These are phyloP conservation scores for Tanacetum coccineum DNA, from an alignment of 129 eudicot species.

Conservation along the genomic window DNA sequence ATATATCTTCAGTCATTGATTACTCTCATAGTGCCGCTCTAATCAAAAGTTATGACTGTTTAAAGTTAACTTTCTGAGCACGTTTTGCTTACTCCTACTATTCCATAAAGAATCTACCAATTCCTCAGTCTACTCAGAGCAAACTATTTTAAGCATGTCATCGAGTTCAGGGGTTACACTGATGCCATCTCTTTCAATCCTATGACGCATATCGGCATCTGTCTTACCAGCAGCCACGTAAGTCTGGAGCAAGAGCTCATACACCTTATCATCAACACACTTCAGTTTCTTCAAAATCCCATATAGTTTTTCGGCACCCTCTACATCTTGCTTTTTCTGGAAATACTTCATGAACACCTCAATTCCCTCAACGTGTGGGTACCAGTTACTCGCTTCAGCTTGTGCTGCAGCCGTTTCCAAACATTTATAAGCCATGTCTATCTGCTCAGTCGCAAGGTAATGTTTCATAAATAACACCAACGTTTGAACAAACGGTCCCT, in stretches of 20 bases:
- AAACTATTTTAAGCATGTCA: slow-evolving; percentile 46
- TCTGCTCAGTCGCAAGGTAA: slow-evolving; percentile 30
- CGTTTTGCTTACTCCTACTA: too few relatives aligned
- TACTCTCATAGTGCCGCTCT: too few relatives aligned
- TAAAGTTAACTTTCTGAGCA: too few relatives aligned
- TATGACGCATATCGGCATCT: slow-evolving; percentile 34
- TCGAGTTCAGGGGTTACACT: slow-evolving; percentile 41
- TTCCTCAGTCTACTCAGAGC: slow-evolving; percentile 22
- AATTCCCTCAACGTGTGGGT: slow-evolving; percentile 26
- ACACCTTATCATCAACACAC: slow-evolving; percentile 42
- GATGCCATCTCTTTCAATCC: slow-evolving; percentile 53
- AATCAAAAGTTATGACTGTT: too few relatives aligned
- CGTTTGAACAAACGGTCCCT: slow-evolving; percentile 30
- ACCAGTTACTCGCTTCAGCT: slow-evolving; percentile 33
- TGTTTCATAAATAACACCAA: slow-evolving; percentile 34
- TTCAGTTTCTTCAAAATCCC: slow-evolving; percentile 39
- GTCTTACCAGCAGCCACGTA: slow-evolving; percentile 51
- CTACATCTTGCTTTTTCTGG: slow-evolving; percentile 44
- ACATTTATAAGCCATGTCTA: slow-evolving; percentile 41
- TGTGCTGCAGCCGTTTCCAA: slow-evolving; percentile 46
- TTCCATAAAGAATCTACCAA: background rate
- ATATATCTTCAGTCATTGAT: too few relatives aligned
- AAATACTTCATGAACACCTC: slow-evolving; percentile 37
- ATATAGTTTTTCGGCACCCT: slow-evolving; percentile 53
- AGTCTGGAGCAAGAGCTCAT: slow-evolving; percentile 42